A percentile compares a stretch with the other conserved stretches of the same genome.
Evolutionary conservation across 2,329 filamentous ascomycete genomes (phyloP).

Genomic region (Helotiales sp.): DNA sequence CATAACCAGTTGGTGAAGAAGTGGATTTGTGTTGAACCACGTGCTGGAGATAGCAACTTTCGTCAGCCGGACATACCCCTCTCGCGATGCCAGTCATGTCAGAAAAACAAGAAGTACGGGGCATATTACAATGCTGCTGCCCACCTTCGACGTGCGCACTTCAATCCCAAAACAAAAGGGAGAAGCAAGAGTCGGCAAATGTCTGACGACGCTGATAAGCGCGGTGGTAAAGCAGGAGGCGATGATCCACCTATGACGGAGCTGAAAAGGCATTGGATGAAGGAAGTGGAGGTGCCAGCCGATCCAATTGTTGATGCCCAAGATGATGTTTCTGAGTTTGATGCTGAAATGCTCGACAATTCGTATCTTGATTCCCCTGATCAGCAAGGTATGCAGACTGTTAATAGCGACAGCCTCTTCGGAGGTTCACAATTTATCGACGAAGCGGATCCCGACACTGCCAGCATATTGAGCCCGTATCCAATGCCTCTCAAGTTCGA

Average conservation of each 20-base stretch:
- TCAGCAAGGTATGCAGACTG: constrained; percentile 31
- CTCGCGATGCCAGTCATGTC: constrained; percentile 69
- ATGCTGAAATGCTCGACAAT: constrained; percentile 45
- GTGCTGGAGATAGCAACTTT: constrained; percentile 48
- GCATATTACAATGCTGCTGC: constrained; percentile 96
- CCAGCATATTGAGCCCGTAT: too few relatives aligned
- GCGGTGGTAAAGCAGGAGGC: constrained; percentile 59
- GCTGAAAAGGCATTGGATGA: constrained; percentile 64
- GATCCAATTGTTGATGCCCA: constrained; percentile 37
- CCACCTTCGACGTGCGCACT: constrained; percentile 86
- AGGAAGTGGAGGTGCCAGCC: constrained; percentile 52
- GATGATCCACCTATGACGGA: constrained; percentile 62
- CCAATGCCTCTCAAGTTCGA: too few relatives aligned
- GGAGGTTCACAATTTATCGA: too few relatives aligned
- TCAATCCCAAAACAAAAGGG: constrained; percentile 66
- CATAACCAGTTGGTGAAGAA: constrained; percentile 64
- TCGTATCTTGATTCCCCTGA: too few relatives aligned
- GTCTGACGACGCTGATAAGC: constrained; percentile 49
- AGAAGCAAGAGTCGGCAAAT: constrained; percentile 46
- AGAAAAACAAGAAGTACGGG: constrained; percentile 83
- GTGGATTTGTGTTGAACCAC: constrained; percentile 63
- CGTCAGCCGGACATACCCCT: constrained; percentile 67
- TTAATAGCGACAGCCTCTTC: constrained; percentile 34
- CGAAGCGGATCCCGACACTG: too few relatives aligned
- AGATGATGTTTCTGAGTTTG: constrained; percentile 43